Conservation (phyloP, 2,329 filamentous ascomycete genomes). For the Aspergillus sp. region DNA sequence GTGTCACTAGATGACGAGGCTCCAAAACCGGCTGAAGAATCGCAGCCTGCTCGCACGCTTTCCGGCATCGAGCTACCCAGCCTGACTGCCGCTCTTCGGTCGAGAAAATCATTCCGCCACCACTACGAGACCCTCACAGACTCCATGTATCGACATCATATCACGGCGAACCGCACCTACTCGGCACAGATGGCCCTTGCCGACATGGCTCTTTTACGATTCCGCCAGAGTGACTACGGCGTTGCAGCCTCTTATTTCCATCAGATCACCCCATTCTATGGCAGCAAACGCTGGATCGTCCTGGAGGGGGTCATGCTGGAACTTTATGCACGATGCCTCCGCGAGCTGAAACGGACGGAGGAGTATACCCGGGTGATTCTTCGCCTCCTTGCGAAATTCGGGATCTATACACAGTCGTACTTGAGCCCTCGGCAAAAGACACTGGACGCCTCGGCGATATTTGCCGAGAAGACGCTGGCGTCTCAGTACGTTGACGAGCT, state of each 20-base stretch:
- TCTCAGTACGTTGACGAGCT: conserved; percentile 42
- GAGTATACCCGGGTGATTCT: conserved; percentile 77
- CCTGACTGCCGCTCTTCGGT: conserved; percentile 62
- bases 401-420: conserved; percentile 31
- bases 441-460: conserved; percentile 30
- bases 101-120: conserved; percentile 63
- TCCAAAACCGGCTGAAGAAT: conserved; percentile 15
- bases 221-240: conserved; percentile 69
- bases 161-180: conserved; percentile 73
- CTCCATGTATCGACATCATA: conserved; percentile 78
- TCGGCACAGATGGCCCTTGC: conserved; percentile 75
- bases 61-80: conserved; percentile 57
- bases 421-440: conserved; percentile 32
- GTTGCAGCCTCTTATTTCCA: conserved; percentile 76
- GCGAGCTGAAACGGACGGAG: conserved; percentile 70
- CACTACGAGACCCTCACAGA: conserved; percentile 78
- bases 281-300: conserved; percentile 72
- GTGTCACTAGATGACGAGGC: conserved; percentile 33
- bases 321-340: conserved; percentile 81
- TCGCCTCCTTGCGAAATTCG: conserved; percentile 55
- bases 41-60: conserved; percentile 25
- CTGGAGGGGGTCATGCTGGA: conserved; percentile 81
- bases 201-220: conserved; percentile 84
- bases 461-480: conserved; percentile 30
- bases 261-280: conserved; percentile 75